Percentiles rank a stretch among this genome's conserved stretches.
Evolutionary conservation across 2,329 filamentous ascomycete species (phyloP).

Genomic region (Microsporum canis): DNA sequence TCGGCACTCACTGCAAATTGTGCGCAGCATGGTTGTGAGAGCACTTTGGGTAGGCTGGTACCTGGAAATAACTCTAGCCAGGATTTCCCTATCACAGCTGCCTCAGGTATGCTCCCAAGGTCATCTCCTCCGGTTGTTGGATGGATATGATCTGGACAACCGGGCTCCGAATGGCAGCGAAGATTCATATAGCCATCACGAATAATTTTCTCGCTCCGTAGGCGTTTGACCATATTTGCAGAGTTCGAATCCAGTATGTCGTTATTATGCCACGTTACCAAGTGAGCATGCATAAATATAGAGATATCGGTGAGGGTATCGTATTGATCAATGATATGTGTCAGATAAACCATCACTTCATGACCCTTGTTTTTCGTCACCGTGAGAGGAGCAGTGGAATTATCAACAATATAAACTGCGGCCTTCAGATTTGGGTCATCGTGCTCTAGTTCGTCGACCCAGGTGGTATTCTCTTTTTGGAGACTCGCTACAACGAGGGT

Average conservation of each 20-base stretch:
- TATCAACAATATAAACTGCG: conserved; percentile 44
- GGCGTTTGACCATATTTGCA: conserved; percentile 39
- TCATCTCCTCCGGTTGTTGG: conserved; percentile 30
- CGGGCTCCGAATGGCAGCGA: conserved; percentile 47
- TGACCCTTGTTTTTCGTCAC: conserved; percentile 50
- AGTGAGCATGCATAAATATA: conserved; percentile 50
- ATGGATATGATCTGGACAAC: conserved; percentile 50
- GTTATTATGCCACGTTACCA: conserved; percentile 50
- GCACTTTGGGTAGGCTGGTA: conserved; percentile 35
- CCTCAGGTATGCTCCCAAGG: conserved; percentile 38
- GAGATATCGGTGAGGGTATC: conserved; percentile 46
- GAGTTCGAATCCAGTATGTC: conserved; percentile 42
- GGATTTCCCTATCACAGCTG: conserved; percentile 35
- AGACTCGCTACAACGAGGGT: conserved; percentile 45
- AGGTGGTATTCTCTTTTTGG: conserved; percentile 41
- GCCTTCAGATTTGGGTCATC: conserved; percentile 40
- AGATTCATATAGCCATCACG: conserved; percentile 49
- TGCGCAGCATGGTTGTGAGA: conserved; percentile 52
- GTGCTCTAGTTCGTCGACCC: conserved; percentile 37
- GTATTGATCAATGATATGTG: conserved; percentile 54
- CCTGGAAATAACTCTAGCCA: conserved; percentile 40
- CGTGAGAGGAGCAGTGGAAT: conserved; percentile 39
- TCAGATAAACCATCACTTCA: conserved; percentile 52
- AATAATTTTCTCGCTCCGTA: conserved; percentile 42
- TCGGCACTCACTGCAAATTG: conserved; percentile 52